phyloP scores from a whole-genome alignment of 129 eudicot species.

The Scalesia atractyloides region DNA sequence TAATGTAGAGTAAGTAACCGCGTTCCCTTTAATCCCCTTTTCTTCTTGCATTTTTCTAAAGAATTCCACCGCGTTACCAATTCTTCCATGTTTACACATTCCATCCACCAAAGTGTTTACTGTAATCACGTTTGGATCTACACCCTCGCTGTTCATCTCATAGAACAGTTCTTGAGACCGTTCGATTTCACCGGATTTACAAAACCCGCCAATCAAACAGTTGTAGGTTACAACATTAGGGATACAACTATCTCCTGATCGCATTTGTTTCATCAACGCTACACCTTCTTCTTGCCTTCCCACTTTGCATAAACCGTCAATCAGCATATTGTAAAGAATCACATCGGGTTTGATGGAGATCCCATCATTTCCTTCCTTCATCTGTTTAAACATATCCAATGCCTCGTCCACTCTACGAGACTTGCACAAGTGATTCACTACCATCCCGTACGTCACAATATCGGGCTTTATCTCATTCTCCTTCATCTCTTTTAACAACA shows the following conservation, averaged over 20 bases:
- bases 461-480: constrained; percentile 55
- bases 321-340: constrained; percentile 66
- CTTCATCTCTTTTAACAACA: constrained; percentile 63
- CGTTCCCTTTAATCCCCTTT: constrained; percentile 70
- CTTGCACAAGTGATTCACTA: constrained; percentile 67
- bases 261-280: constrained; percentile 59
- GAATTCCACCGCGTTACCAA: constrained; percentile 59
- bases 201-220: constrained; percentile 76
- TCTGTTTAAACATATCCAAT: constrained; percentile 58
- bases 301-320: constrained; percentile 81
- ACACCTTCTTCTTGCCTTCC: constrained; percentile 77
- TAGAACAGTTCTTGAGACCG: constrained; percentile 53
- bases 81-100: constrained; percentile 70
- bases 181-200: constrained; percentile 77
- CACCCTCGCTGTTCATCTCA: constrained; percentile 49
- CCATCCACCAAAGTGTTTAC: constrained; percentile 70
- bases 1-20: constrained; percentile 56
- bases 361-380: constrained; percentile 54
- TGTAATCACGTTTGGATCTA: constrained; percentile 55
- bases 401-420: constrained; percentile 63
- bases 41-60: constrained; percentile 53
- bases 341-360: constrained; percentile 58
- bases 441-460: constrained; percentile 61
- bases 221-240: constrained; percentile 73
- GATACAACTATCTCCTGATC: constrained; percentile 35